Percentiles rank a stretch among this genome's conserved stretches.
phyloP scores from a whole-genome alignment of 2,329 filamentous ascomycete genomes.

The Scortechinia acanthostroma region DNA sequence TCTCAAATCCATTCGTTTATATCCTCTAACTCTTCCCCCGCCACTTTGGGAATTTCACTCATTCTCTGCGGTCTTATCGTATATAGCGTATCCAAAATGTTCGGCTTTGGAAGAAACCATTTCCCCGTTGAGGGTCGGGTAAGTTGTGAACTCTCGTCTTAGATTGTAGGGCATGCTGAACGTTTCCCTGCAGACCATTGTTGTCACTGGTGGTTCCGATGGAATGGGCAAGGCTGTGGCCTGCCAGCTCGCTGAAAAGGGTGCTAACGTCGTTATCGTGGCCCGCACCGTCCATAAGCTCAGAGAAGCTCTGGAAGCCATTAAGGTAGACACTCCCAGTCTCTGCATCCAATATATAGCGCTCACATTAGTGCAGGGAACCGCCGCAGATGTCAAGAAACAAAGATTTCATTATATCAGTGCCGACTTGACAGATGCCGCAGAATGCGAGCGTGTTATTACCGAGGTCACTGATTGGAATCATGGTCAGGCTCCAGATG shows the following conservation, averaged over 20 bases:
- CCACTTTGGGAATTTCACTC: neutral
- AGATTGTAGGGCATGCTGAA: conserved; percentile 5
- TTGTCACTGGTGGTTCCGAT: conserved; percentile 66
- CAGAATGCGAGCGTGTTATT: conserved; percentile 49
- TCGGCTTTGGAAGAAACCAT: conserved; percentile 33
- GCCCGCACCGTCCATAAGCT: conserved; percentile 57
- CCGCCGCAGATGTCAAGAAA: conserved; percentile 9
- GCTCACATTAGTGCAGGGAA: neutral
- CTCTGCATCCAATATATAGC: neutral
- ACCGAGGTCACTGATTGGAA: conserved; percentile 57
- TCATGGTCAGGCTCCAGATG: conserved; percentile 43
- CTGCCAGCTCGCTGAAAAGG: conserved; percentile 53
- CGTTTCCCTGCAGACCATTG: conserved; percentile 41
- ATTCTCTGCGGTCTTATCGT: neutral
- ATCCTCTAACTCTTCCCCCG: neutral
- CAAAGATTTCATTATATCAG: conserved; percentile 61
- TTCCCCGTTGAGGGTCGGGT: conserved; percentile 59
- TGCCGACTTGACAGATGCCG: conserved; percentile 51
- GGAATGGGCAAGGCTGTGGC: conserved; percentile 61
- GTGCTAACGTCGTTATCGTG: conserved; percentile 64
- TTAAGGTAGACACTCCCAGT: conserved; percentile 31
- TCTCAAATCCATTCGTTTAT: neutral
- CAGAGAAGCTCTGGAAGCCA: conserved; percentile 41
- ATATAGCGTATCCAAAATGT: conserved; percentile 4
- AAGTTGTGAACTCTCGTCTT: conserved; percentile 5